A percentile compares a stretch with the other conserved stretches of the same genome.
Evolutionary conservation across 345 rosid genomes (phyloP).

Genomic region (Sapria himalayana): DNA sequence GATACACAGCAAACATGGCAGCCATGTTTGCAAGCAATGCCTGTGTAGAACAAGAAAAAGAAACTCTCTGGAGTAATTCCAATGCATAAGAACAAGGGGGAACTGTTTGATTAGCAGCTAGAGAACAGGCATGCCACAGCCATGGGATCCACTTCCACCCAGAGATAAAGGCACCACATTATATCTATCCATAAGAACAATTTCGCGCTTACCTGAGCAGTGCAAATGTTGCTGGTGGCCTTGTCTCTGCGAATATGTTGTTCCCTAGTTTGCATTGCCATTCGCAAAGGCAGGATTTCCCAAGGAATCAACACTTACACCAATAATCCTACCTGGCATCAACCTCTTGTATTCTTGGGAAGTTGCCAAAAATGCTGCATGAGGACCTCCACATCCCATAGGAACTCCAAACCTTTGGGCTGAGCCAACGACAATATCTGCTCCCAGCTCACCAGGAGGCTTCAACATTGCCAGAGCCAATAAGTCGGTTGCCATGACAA

Average conservation of each 20-base stretch:
- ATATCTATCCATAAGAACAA: constrained; percentile 3
- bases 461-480: constrained; percentile 83
- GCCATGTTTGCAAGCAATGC: constrained; percentile 98
- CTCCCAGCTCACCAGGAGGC: constrained; percentile 92
- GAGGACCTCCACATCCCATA: constrained; percentile 98
- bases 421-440: constrained; percentile 87
- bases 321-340: constrained; percentile 98
- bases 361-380: constrained; percentile 92
- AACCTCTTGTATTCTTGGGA: constrained; percentile 94
- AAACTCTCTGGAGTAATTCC: too few relatives aligned
- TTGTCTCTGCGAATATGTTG: constrained; percentile 97
- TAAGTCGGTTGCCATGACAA: constrained; percentile 87
- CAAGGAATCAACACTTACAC: constrained; percentile 77
- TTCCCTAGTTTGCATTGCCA: constrained; percentile 99
- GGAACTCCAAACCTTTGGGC: constrained; percentile 98
- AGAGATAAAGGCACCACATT: too few relatives aligned
- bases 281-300: constrained; percentile 88
- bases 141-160: too few relatives aligned
- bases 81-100: too few relatives aligned
- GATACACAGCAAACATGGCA: constrained; percentile 94
- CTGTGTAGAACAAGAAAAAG: constrained; percentile 21
- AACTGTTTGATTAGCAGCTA: too few relatives aligned
- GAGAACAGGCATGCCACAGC: too few relatives aligned
- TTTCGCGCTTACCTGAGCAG: constrained; percentile 70
- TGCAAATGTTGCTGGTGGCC: constrained; percentile 99